Base-by-base conservation (phyloP, 140 eudicot genomes). In the Stevia rebaudiana region DNA sequence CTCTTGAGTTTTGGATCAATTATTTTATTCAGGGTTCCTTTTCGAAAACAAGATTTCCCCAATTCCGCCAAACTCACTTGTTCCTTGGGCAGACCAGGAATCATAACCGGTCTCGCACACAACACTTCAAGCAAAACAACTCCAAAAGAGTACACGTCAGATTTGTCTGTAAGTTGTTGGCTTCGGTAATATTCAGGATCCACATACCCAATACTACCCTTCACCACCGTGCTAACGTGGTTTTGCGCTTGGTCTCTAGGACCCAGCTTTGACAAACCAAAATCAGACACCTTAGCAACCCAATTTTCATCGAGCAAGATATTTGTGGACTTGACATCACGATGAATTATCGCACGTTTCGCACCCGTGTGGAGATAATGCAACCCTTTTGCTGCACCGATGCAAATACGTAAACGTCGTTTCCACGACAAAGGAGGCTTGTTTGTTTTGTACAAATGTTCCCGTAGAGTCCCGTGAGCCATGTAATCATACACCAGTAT, bases 281-380 rank as follows among this genome's bases (percentile, higher is more conserved):
- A 84, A 59, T 81, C 92, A 5, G 92, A 76, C 8, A 84, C 78
- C 77, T 84, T 84, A 22, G 92, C 85, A 4, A 76, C 87, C 84
- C 75, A 82, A 31, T 76, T 74, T 59, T 79, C 82, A n/a, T 84
- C 88, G 8, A 81, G 56, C 35, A 84, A 52, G 22, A 84, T 84
- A 50, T 84, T 81, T 3, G 88, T 76, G 15, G 86, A 76, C 80
- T 82, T 82, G 17, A 85, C 80, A 21, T 82, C 94, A 0, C 88
- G 73, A 61, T 85, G 94, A 22, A 85, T 85, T 19, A 82, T 74
- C 1, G 22, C 17, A 0, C 63, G 78, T 4, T 72, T 76, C 0
- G 72, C 74, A 28, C 84, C 68, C 0, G 80, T 63, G 65, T 84
- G 91, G 43, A 84, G 82, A 66, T 84, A 84, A 18, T 67, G 73